These are phyloP conservation scores for Uronychia setigera DNA, from an alignment of 73 alveolate genomes.

Conservation along the genomic window DNA sequence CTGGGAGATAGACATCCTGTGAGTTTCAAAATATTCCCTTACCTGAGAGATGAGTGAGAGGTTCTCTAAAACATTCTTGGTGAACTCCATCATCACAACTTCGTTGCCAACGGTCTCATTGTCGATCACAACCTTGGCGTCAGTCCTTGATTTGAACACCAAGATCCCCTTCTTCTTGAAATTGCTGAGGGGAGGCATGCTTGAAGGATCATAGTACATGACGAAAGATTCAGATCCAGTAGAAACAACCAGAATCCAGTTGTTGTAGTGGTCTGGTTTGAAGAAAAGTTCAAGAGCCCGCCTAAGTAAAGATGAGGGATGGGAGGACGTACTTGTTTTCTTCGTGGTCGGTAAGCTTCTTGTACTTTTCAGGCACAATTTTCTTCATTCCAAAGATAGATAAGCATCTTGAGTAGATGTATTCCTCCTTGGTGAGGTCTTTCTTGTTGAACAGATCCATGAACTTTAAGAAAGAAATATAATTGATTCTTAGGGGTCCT, in stretches of 20 bases:
- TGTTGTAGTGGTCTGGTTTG: conserved; percentile 31
- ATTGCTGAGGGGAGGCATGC: conserved; percentile 63
- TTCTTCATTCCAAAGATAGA: conserved; percentile 48
- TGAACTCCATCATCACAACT: conserved; percentile 67
- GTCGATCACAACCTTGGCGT: conserved; percentile 33
- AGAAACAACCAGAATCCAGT: conserved; percentile 54
- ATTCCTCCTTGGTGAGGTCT: conserved; percentile 40
- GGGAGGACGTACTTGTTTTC: conserved; percentile 62
- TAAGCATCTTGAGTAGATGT: conserved; percentile 28
- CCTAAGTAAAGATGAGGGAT: conserved; percentile 36
- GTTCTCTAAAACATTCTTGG: conserved; percentile 72
- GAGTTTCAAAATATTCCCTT: conserved; percentile 16
- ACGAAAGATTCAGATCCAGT: conserved; percentile 59
- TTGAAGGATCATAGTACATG: conserved; percentile 38
- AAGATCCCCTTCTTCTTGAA: conserved; percentile 75
- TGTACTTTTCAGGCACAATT: conserved; percentile 52
- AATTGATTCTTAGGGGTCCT: not conserved
- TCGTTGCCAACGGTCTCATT: conserved; percentile 56
- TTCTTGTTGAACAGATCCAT: conserved; percentile 28
- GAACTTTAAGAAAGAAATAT: not conserved
- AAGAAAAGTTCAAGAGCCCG: conserved; percentile 59
- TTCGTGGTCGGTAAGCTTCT: conserved; percentile 62
- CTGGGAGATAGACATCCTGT: conserved; percentile 80
- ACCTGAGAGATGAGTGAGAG: conserved; percentile 72
- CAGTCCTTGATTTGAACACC: conserved; percentile 52